These are phyloP conservation scores for Fraxinus angustifolia DNA, from an alignment of 305 asterid species.

Conservation along the genomic window DNA sequence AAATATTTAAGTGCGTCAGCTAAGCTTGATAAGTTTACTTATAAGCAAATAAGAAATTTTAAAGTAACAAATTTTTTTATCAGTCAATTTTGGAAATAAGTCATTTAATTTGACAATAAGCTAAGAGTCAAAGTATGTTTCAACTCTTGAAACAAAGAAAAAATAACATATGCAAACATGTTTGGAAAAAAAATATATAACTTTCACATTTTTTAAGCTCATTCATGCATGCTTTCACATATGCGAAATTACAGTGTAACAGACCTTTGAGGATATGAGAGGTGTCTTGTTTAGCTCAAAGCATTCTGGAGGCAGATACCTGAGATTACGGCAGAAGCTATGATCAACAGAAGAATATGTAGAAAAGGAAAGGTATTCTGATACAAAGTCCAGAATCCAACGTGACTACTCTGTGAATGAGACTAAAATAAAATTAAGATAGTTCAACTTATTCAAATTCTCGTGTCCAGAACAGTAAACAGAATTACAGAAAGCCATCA, in stretches of 20 bases:
- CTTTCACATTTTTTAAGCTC: background rate
- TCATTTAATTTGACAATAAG: background rate
- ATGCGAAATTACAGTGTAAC: slow-evolving; percentile 12
- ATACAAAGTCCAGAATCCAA: background rate
- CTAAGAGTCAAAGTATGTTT: background rate
- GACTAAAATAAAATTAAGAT: background rate
- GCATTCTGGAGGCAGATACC: slow-evolving; percentile 99
- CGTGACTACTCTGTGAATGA: background rate
- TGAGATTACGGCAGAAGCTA: slow-evolving; percentile 29
- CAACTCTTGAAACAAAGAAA: background rate
- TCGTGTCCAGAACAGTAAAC: background rate
- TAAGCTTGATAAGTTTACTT: background rate
- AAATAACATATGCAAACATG: background rate
- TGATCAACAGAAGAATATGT: slow-evolving; percentile 1
- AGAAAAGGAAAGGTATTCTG: slow-evolving; percentile 3
- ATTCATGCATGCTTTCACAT: background rate
- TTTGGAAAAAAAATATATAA: background rate
- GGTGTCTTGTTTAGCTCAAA: slow-evolving; percentile 95
- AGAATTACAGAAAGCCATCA: background rate
- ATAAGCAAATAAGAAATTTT: background rate
- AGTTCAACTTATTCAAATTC: background rate
- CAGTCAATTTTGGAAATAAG: background rate
- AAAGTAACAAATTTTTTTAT: background rate
- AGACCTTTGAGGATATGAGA: slow-evolving; percentile 91
- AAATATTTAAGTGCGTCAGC: background rate